Conservation (phyloP, 768 basidiomycete species). For the Mycena rosella region DNA sequence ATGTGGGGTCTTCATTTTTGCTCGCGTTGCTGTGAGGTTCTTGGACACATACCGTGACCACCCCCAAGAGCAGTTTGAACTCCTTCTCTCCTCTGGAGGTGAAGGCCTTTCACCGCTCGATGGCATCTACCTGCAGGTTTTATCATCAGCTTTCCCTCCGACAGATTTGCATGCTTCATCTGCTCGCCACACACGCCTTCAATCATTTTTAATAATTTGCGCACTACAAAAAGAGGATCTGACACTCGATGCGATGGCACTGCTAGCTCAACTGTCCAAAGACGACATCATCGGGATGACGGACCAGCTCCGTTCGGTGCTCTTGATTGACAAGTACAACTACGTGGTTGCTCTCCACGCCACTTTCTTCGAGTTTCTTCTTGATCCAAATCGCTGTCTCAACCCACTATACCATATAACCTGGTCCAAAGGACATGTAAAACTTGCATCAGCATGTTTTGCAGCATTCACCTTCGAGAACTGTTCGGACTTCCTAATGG, state of each 20-base stretch:
- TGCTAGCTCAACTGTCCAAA: neutral
- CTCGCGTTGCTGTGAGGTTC: slow-evolving; percentile 3
- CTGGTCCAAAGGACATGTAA: neutral
- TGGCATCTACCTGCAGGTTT: slow-evolving; percentile 11
- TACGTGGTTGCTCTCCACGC: slow-evolving; percentile 11
- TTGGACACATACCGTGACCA: slow-evolving; percentile 5
- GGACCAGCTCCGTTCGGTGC: slow-evolving; percentile 13
- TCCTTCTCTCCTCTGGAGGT: slow-evolving; percentile 15
- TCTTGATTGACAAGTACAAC: neutral
- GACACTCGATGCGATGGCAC: slow-evolving; percentile 1
- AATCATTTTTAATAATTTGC: slow-evolving; percentile 2
- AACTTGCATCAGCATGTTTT: slow-evolving; percentile 11
- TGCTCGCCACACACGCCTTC: too few species aligned
- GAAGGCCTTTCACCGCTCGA: slow-evolving; percentile 9
- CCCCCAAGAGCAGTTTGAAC: slow-evolving; percentile 5
- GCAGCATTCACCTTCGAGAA: slow-evolving; percentile 8
- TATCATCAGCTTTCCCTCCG: slow-evolving; percentile 11
- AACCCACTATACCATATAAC: slow-evolving; percentile 10
- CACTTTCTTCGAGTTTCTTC: slow-evolving; percentile 18
- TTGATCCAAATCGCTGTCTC: slow-evolving; percentile 9
- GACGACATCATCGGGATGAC: slow-evolving; percentile 20
- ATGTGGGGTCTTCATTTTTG: slow-evolving; percentile 8
- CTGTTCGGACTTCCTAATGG: neutral
- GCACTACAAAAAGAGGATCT: neutral
- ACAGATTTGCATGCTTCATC: neutral